Evolutionary conservation across 2,329 filamentous ascomycete species (phyloP).

Genomic region (Hymenoscyphus infarciens): DNA sequence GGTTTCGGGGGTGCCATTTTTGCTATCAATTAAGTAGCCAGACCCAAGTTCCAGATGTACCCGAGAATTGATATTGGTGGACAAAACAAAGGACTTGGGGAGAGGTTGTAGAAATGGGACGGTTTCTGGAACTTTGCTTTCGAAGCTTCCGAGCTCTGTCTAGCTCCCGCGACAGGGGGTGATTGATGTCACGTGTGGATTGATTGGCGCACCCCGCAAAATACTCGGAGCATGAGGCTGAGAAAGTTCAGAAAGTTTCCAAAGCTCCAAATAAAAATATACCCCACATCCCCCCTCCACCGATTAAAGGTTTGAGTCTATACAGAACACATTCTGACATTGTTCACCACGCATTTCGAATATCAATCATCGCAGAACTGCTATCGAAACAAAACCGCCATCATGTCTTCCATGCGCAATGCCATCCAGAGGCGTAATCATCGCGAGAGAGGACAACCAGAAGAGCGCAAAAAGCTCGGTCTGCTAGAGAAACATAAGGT

Average conservation of each 20-base stretch:
- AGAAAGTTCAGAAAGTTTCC: slow-evolving; percentile 4
- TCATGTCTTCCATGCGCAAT: slow-evolving; percentile 60
- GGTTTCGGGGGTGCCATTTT: slow-evolving; percentile 29
- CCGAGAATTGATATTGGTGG: not conserved
- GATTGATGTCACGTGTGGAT: not conserved
- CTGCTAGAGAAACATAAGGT: slow-evolving; percentile 95
- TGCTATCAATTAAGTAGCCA: slow-evolving; percentile 22
- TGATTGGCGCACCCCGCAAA: not conserved
- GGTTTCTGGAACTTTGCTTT: slow-evolving; percentile 5
- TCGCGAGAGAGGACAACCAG: slow-evolving; percentile 82
- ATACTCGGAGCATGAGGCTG: slow-evolving; percentile 3
- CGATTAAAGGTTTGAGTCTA: not conserved
- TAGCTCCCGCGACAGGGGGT: slow-evolving; percentile 3
- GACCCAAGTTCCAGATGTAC: not conserved
- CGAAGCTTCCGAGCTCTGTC: slow-evolving; percentile 7
- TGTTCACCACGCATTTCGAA: not conserved
- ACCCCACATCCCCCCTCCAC: slow-evolving; percentile 1
- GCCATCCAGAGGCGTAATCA: slow-evolving; percentile 78
- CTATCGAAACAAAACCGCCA: slow-evolving; percentile 7
- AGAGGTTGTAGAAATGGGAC: slow-evolving; percentile 6
- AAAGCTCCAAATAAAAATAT: not conserved
- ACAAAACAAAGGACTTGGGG: not conserved
- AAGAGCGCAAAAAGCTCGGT: slow-evolving; percentile 80
- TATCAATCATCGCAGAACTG: not conserved
- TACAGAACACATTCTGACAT: not conserved